These are phyloP conservation scores for Pneumocystis canis DNA, from an alignment of 1,139 yeast genomes.

Conservation along the genomic window DNA sequence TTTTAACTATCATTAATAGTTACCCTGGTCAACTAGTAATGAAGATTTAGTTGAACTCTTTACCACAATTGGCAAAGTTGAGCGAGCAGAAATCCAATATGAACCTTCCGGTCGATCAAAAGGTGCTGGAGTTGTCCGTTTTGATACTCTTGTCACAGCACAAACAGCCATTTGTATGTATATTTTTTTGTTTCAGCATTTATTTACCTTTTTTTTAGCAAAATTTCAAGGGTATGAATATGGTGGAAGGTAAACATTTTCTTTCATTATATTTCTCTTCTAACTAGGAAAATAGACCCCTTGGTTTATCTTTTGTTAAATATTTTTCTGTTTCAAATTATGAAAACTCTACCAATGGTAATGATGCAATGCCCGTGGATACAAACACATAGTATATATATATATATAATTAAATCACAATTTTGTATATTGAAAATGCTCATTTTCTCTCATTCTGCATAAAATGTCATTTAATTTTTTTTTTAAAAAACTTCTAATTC, in stretches of 20 bases:
- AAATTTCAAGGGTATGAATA: slow-evolving; percentile 58
- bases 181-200: not conserved
- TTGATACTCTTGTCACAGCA: slow-evolving; percentile 54
- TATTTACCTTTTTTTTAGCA: not conserved
- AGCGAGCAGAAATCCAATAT: slow-evolving; percentile 61
- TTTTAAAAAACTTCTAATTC: not conserved
- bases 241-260: slow-evolving; percentile 37
- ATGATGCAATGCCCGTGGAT: not conserved
- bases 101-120: slow-evolving; percentile 54
- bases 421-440: not conserved
- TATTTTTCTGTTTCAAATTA: slow-evolving; percentile 9
- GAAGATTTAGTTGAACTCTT: slow-evolving; percentile 76
- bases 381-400: not conserved
- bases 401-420: not conserved
- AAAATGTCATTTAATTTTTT: not conserved
- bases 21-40: slow-evolving; percentile 79
- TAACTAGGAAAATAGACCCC: slow-evolving; percentile 13
- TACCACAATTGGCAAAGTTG: slow-evolving; percentile 68
- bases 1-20: slow-evolving; percentile 14
- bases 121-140: slow-evolving; percentile 75
- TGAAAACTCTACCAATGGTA: not conserved
- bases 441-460: not conserved
- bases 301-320: slow-evolving; percentile 16
- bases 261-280: not conserved
- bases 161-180: slow-evolving; percentile 51